Conservation (phyloP, 2,329 filamentous ascomycete species). For the Geosmithia flava region DNA sequence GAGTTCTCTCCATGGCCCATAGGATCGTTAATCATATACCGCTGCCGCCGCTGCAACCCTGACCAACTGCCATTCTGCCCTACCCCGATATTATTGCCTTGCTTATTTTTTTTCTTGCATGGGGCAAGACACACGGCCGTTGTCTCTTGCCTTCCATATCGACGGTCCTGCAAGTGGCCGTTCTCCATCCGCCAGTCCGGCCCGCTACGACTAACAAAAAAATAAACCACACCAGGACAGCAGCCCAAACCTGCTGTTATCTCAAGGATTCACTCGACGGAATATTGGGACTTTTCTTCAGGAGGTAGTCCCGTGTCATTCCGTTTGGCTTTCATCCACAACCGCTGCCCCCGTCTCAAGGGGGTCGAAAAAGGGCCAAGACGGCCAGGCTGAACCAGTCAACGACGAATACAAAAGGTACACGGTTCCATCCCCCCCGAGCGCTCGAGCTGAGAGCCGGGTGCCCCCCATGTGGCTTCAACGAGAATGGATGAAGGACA, state of each 20-base stretch:
- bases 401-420: background rate
- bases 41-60: background rate
- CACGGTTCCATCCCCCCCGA: background rate
- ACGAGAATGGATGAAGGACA: constrained; percentile 1
- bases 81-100: background rate
- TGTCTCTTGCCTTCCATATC: background rate
- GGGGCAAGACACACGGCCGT: background rate
- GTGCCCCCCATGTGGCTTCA: background rate
- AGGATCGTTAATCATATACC: background rate
- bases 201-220: background rate
- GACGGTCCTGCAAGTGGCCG: background rate
- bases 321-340: background rate
- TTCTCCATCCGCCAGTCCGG: background rate
- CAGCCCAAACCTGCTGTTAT: too few species aligned
- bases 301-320: background rate
- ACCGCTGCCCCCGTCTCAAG: too few species aligned
- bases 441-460: background rate
- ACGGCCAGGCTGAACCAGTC: background rate
- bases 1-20: background rate
- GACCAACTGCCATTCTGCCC: background rate
- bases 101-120: background rate
- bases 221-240: too few species aligned
- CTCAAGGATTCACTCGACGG: too few species aligned
- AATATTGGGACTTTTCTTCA: background rate
- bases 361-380: background rate